Percentiles rank a stretch among this genome's conserved stretches.
Conservation (phyloP, 805 yeast species). For the Pichia cephalocereana region DNA sequence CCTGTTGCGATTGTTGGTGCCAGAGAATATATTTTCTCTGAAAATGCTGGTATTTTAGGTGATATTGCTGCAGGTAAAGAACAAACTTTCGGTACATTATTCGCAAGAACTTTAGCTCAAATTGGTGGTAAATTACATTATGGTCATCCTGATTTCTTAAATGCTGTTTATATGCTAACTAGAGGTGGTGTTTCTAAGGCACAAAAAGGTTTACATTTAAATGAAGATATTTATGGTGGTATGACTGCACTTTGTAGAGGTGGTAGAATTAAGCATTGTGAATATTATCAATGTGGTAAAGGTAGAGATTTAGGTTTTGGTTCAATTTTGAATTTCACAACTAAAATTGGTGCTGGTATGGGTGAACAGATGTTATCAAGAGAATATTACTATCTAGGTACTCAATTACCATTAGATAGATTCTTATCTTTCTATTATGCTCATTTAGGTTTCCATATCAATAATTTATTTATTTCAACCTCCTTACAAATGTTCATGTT, state of each 20-base stretch:
- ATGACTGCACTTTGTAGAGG: constrained; percentile 78
- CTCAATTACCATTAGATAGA: constrained; percentile 72
- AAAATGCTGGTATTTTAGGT: constrained; percentile 77
- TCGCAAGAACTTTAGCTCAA: constrained; percentile 75
- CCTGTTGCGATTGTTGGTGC: constrained; percentile 87
- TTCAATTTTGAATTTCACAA: constrained; percentile 75
- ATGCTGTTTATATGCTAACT: constrained; percentile 67
- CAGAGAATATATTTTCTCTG: constrained; percentile 80
- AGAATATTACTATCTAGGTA: constrained; percentile 74
- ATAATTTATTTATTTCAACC: constrained; percentile 67
- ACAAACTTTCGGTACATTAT: constrained; percentile 80
- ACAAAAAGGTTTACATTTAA: constrained; percentile 76
- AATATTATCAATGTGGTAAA: constrained; percentile 83
- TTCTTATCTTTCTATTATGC: constrained; percentile 79
- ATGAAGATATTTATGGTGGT: constrained; percentile 86
- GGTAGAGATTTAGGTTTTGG: constrained; percentile 88
- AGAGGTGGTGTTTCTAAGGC: constrained; percentile 87
- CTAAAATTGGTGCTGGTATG: constrained; percentile 90
- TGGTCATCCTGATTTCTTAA: constrained; percentile 84
- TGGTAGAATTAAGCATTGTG: constrained; percentile 83
- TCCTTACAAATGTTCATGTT: constrained; percentile 67
- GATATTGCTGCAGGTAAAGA: constrained; percentile 90
- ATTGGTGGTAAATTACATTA: constrained; percentile 81
- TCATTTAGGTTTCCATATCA: constrained; percentile 80
- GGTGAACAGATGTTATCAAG: constrained; percentile 83